A percentile compares a stretch with the other conserved stretches of the same genome.
These are phyloP conservation scores for Diaporthe sp. DNA, from an alignment of 2,329 filamentous ascomycete genomes.

Conservation along the genomic window DNA sequence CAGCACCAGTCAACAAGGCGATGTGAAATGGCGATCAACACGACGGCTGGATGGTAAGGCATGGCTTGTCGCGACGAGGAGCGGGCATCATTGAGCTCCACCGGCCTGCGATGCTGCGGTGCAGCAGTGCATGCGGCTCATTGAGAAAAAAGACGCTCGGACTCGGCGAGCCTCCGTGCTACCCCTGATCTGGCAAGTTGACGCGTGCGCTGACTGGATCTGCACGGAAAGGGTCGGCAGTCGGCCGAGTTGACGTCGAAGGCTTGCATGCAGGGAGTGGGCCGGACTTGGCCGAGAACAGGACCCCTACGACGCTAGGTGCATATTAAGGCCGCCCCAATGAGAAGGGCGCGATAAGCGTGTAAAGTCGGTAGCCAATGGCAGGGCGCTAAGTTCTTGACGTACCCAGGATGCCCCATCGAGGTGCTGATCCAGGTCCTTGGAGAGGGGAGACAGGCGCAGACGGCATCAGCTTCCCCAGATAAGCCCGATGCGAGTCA, in stretches of 20 bases:
- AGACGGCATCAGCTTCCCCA: constrained; percentile 17
- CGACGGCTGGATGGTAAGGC: neutral
- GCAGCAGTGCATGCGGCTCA: constrained; percentile 29
- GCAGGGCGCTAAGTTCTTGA: too few species aligned
- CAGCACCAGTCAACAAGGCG: constrained; percentile 9
- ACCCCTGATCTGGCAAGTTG: constrained; percentile 39
- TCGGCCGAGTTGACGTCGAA: constrained; percentile 40
- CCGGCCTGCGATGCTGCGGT: too few species aligned
- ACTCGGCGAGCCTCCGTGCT: constrained; percentile 38
- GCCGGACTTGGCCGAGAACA: constrained; percentile 41
- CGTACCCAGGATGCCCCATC: constrained; percentile 20
- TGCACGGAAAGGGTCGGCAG: constrained; percentile 35
- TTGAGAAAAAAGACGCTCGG: neutral
- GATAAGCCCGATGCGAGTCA: constrained; percentile 34
- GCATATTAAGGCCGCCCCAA: constrained; percentile 23
- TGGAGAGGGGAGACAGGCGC: neutral
- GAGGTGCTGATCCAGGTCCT: constrained; percentile 20
- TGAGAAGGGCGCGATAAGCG: constrained; percentile 39
- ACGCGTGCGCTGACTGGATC: constrained; percentile 36
- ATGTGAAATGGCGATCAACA: constrained; percentile 37
- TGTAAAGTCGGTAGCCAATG: constrained; percentile 13
- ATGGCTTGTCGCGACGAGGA: constrained; percentile 13
- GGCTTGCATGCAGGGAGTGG: constrained; percentile 16
- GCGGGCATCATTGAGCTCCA: neutral
- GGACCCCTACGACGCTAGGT: constrained; percentile 25